These are phyloP conservation scores for Cenchrus fungigraminus DNA, from an alignment of 176 grass and related monocot species.

Conservation along the genomic window DNA sequence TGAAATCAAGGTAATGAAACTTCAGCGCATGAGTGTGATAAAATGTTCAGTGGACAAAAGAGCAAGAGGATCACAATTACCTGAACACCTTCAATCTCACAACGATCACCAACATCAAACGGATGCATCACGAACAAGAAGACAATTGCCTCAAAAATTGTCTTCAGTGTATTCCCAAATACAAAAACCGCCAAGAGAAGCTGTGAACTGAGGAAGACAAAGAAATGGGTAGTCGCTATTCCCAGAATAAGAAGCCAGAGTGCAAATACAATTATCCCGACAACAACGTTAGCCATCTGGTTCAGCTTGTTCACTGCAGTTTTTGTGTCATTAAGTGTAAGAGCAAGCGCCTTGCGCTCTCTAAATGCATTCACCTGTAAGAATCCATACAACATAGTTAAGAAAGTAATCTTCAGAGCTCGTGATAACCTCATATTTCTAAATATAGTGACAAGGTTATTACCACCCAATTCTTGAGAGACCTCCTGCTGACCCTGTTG, in stretches of 20 bases:
- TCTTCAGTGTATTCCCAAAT: constrained; percentile 82
- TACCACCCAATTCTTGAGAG: constrained; percentile 99
- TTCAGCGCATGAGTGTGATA: not conserved
- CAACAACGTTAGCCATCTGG: constrained; percentile 56
- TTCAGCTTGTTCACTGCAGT: constrained; percentile 72
- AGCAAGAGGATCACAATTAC: constrained; percentile 21
- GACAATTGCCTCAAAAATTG: constrained; percentile 68
- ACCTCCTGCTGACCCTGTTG: constrained; percentile 66
- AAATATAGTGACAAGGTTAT: constrained; percentile 36
- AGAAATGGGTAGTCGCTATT: constrained; percentile 65
- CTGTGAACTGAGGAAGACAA: constrained; percentile 67
- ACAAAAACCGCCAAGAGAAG: constrained; percentile 69
- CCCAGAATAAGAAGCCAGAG: constrained; percentile 66
- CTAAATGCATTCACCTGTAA: constrained; percentile 71
- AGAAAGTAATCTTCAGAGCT: not conserved
- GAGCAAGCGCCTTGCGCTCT: constrained; percentile 68
- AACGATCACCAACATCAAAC: constrained; percentile 78
- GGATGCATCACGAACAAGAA: constrained; percentile 79
- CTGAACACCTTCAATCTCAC: constrained; percentile 65
- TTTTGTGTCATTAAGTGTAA: constrained; percentile 74
- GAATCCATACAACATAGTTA: constrained; percentile 29
- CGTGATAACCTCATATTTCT: not conserved
- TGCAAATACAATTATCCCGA: constrained; percentile 56
- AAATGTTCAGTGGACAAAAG: not conserved
- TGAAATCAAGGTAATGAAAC: constrained; percentile 31